Conservation (phyloP, 768 basidiomycete genomes). For the Psilocybe cyanescens region DNA sequence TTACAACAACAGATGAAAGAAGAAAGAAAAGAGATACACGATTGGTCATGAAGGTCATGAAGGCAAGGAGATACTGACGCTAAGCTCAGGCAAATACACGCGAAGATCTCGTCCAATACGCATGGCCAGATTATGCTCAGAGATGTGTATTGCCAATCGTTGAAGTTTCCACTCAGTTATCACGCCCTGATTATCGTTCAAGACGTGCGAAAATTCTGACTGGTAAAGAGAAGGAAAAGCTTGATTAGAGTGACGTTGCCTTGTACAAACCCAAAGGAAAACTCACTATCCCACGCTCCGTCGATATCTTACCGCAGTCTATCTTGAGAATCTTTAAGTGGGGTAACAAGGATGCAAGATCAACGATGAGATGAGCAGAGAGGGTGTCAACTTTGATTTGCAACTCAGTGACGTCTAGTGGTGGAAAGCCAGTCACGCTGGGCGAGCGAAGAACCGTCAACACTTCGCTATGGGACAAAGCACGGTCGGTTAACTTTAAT, state of each 20-base stretch:
- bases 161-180: background rate
- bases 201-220: background rate
- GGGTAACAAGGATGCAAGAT: conserved; percentile 15
- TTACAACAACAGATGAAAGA: too few relatives aligned
- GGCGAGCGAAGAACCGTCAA: conserved; percentile 24
- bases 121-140: too few relatives aligned
- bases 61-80: too few relatives aligned
- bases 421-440: background rate
- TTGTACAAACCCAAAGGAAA: background rate
- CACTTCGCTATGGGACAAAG: conserved; percentile 34
- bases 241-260: background rate
- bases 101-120: too few relatives aligned
- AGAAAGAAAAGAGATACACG: too few relatives aligned
- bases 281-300: background rate
- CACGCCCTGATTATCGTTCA: background rate
- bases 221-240: background rate
- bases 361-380: conserved; percentile 13
- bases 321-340: conserved; percentile 15
- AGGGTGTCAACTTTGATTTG: conserved; percentile 16
- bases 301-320: conserved; percentile 11
- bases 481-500: conserved; percentile 41
- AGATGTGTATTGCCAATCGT: background rate
- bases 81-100: too few relatives aligned
- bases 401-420: conserved; percentile 7
- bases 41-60: too few relatives aligned